Conservation (phyloP, 768 basidiomycete genomes). For the Pholiota microspora region DNA sequence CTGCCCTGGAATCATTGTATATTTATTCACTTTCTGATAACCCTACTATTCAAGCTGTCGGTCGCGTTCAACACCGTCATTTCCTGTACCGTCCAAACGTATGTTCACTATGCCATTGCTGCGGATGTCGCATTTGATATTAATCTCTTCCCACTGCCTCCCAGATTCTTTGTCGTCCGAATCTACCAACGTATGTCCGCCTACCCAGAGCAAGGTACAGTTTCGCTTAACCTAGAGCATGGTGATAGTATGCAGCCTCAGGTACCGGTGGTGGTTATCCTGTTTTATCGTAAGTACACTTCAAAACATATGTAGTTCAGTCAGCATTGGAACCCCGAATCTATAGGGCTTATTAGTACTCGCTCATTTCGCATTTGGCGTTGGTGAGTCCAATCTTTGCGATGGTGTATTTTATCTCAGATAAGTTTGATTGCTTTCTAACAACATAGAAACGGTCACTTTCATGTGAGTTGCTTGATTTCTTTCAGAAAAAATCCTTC, state of each 20-base stretch:
- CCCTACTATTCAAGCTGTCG: slow-evolving; percentile 21
- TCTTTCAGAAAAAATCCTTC: not conserved
- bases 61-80: slow-evolving; percentile 28
- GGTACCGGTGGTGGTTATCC: slow-evolving; percentile 30
- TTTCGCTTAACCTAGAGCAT: not conserved
- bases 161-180: slow-evolving; percentile 32
- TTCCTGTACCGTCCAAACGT: slow-evolving; percentile 32
- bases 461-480: slow-evolving; percentile 22
- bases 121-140: not conserved
- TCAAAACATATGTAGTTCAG: not conserved
- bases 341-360: slow-evolving; percentile 23
- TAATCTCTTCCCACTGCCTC: not conserved
- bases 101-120: not conserved
- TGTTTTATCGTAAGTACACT: slow-evolving; percentile 25
- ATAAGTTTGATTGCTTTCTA: not conserved
- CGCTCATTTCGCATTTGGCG: slow-evolving; percentile 34
- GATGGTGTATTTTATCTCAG: not conserved
- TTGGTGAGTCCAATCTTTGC: slow-evolving; percentile 24
- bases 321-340: not conserved
- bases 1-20: not conserved
- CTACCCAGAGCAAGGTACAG: not conserved
- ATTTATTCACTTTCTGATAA: not conserved
- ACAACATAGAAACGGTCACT: slow-evolving; percentile 29
- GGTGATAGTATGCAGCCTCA: slow-evolving; percentile 28
- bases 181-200: slow-evolving; percentile 28